Evolutionary conservation across 2,329 filamentous ascomycete species (phyloP), one percentile per base, ranked within the genome.

Genomic region (Arthrobotrys megalospora): DNA sequence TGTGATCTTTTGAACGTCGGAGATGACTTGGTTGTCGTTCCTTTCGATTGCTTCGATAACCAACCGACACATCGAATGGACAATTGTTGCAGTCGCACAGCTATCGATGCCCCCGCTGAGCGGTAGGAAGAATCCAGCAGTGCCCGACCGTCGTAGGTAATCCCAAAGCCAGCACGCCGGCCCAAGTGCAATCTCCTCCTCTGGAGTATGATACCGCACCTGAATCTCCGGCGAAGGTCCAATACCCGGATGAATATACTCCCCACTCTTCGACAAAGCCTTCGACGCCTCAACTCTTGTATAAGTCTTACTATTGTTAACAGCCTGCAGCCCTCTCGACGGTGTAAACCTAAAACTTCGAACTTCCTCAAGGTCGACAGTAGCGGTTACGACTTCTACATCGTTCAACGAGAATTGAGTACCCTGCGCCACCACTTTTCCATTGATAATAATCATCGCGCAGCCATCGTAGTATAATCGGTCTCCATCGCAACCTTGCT

Each of bases 361-460:
- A 5, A 95, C 91, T 80, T 93, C 90, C 81, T 95, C 92, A 1
- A 92, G 85, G 80, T 92, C 90, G 6, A 92, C 86, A 0, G 90
- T 92, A 1, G 90, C 91, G 4, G 87, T 88, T 16, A 91, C 84
- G 3, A 92, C 89, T 81, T 92, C 81, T 5, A 92, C 90, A 47
- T 90, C 89, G 50, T 88, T 87, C 8, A 92, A 83, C 12, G 86
- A 88, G 84, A 92, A 92, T 81, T 92, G 91, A 0, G 87, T 87
- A 1, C 88, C 90, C 82, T 92, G 90, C 0, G 89, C 90, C 1
- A 92, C 86, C 48, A 91, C 87, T 14, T 88, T 86, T 7, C 90
- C 90, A 76, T 89, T 90, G 75, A 89, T 84, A 10, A 91, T 85
- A 71, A 92, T 90, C 85, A 91, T 88, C 8, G 88, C 86, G 70